Percentiles rank a stretch among this genome's conserved stretches.
These are phyloP conservation scores for Botrytis porri DNA, from an alignment of 2,329 filamentous ascomycete species.

Conservation along the genomic window DNA sequence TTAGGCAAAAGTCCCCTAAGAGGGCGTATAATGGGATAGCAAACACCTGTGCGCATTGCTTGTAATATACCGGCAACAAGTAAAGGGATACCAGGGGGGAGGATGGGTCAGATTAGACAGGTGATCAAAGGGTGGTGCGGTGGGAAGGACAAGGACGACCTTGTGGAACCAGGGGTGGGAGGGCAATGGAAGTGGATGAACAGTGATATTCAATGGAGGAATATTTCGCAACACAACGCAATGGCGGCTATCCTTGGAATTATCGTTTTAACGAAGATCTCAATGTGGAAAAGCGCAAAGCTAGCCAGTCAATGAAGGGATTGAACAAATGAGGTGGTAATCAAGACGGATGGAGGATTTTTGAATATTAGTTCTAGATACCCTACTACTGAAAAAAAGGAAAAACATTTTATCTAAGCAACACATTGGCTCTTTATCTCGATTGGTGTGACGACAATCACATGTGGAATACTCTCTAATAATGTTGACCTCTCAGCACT, in stretches of 20 bases:
- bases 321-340: background rate
- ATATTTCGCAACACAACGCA: background rate
- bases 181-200: background rate
- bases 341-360: background rate
- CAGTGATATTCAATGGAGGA: background rate
- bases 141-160: background rate
- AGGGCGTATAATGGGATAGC: conserved; percentile 13
- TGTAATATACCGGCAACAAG: conserved; percentile 16
- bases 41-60: background rate
- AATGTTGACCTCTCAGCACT: background rate
- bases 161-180: background rate
- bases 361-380: conserved; percentile 11
- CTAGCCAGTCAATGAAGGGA: conserved; percentile 3
- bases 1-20: conserved; percentile 1
- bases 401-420: background rate
- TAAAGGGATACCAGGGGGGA: background rate
- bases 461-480: background rate
- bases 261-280: conserved; percentile 7
- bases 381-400: background rate
- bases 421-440: no score
- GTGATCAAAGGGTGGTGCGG: background rate
- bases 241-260: conserved; percentile 8
- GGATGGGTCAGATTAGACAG: background rate
- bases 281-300: conserved; percentile 3
- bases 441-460: background rate